Conservation (phyloP, 176 grass and related monocot genomes). For the Olyra latifolia region DNA sequence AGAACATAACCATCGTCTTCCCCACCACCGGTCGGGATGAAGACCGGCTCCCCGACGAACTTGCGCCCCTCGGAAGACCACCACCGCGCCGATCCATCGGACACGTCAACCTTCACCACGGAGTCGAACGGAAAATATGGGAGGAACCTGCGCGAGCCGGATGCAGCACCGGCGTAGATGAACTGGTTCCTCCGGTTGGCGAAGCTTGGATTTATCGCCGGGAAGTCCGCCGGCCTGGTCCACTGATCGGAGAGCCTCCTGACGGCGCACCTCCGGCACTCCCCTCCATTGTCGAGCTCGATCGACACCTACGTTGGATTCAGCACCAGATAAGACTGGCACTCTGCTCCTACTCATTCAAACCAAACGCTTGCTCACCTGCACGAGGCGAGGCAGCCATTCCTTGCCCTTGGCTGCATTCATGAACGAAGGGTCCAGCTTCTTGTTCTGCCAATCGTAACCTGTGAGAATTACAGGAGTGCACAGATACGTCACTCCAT, state of each 20-base stretch:
- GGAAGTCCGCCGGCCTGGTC: slow-evolving; percentile 71
- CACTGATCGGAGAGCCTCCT: slow-evolving; percentile 53
- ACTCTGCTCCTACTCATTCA: no score
- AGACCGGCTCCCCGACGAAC: slow-evolving; percentile 85
- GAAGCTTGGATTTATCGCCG: slow-evolving; percentile 63
- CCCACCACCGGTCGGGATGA: slow-evolving; percentile 42
- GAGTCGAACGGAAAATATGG: slow-evolving; percentile 84
- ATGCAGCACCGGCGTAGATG: slow-evolving; percentile 53
- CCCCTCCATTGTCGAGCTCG: slow-evolving; percentile 59
- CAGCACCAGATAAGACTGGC: background rate
- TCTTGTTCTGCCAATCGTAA: slow-evolving; percentile 70
- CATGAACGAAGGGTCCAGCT: slow-evolving; percentile 92
- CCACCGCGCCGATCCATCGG: slow-evolving; percentile 29
- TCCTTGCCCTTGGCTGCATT: slow-evolving; percentile 50
- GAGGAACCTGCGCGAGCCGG: slow-evolving; percentile 64
- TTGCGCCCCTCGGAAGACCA: slow-evolving; percentile 56
- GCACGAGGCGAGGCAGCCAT: slow-evolving; percentile 65
- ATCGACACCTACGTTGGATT: slow-evolving; percentile 53
- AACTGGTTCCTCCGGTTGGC: slow-evolving; percentile 56
- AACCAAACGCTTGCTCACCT: no score
- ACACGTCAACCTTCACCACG: slow-evolving; percentile 58
- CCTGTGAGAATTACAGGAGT: slow-evolving; percentile 21
- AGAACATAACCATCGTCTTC: slow-evolving; percentile 89
- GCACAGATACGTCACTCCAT: background rate
- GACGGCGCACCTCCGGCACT: slow-evolving; percentile 42